Evolutionary conservation across 108 stramenopile species (phyloP), one percentile per base, ranked within the genome.

Genomic region (Nitzschia inconspicua): DNA sequence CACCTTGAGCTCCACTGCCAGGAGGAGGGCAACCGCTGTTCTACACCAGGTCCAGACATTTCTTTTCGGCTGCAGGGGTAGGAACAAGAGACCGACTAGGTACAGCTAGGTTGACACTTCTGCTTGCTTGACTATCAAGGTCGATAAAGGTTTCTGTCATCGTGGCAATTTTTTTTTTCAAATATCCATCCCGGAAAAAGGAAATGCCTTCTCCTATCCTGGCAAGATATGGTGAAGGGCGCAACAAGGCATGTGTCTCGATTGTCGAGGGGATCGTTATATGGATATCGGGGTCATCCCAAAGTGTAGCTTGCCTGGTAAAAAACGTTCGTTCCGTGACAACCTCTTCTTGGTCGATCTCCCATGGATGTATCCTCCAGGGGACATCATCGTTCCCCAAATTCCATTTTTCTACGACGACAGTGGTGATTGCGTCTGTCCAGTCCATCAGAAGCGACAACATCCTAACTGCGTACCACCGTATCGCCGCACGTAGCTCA

Each of bases 361-460:
- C 66, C 84, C 84, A 94, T 16, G 89, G 89, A 69, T 90, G 93
- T 24, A 77, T 65, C 6, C 79, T 65, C 71, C 88, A 89, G 0
- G 88, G 86, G 30, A 88, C 86, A 4, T 58, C 71, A 11, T 71
- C 56, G 20, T 88, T 66, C n/a, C 62, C 57, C 16, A 83, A 72
- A 23, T 55, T 81, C 11, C 24, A 42, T 2, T 44, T 79, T 60
- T 43, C 82, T 44, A 85, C 60, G 72, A 53, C 66, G 40, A 16
- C 51, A 52, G 40, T 31, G 9, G 69, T 43, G 7, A 76, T 65
- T 44, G 68, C 55, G 4, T 83, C 77, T 50, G 72, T 77, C 52
- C 86, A 79, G 30, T 77, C 57, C 44, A 92, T 72, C 23, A 92
- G 54, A 30, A 67, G 47, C 25, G 65, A 76, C 9, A 86, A 49